phyloP scores from a whole-genome alignment of 495 filamentous ascomycete genomes.

The Usnea hakonensis region DNA sequence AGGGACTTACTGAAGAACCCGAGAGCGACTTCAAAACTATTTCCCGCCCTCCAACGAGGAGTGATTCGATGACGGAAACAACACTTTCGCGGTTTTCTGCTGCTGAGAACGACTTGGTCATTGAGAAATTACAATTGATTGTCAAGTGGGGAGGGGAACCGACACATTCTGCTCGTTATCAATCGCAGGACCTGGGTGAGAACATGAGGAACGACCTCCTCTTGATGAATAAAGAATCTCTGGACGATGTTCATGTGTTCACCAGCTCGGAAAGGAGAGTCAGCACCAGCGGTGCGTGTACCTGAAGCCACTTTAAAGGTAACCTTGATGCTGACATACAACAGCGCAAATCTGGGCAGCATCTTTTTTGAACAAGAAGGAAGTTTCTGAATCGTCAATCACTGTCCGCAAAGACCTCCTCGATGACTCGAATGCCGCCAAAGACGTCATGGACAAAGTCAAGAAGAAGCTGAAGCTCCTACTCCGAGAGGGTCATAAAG shows the following conservation, averaged over 20 bases:
- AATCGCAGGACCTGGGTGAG: slow-evolving; percentile 85
- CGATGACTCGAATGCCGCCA: slow-evolving; percentile 97
- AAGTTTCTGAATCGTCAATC: slow-evolving; percentile 74
- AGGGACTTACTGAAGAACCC: slow-evolving; percentile 16
- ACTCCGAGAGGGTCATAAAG: slow-evolving; percentile 75
- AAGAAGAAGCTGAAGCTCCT: slow-evolving; percentile 97
- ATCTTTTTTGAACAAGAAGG: slow-evolving; percentile 80
- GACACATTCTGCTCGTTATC: slow-evolving; percentile 93
- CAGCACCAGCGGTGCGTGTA: slow-evolving; percentile 66
- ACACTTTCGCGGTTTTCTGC: slow-evolving; percentile 86
- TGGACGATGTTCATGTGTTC: slow-evolving; percentile 86
- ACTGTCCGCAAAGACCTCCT: slow-evolving; percentile 87
- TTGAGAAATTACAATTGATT: slow-evolving; percentile 94
- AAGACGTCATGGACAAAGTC: slow-evolving; percentile 99
- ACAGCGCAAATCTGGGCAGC: slow-evolving; percentile 89
- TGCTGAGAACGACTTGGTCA: slow-evolving; percentile 74
- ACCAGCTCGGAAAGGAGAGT: slow-evolving; percentile 92
- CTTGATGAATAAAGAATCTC: slow-evolving; percentile 82
- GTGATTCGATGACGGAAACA: slow-evolving; percentile 76
- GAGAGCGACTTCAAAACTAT: background rate
- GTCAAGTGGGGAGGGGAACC: slow-evolving; percentile 99
- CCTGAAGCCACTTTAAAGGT: background rate
- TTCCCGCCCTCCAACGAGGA: slow-evolving; percentile 46
- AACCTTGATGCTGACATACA: slow-evolving; percentile 21
- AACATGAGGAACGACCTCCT: slow-evolving; percentile 93